Base-by-base conservation (phyloP, 78 protist genomes). In the Dictyostelium firmibasis region DNA sequence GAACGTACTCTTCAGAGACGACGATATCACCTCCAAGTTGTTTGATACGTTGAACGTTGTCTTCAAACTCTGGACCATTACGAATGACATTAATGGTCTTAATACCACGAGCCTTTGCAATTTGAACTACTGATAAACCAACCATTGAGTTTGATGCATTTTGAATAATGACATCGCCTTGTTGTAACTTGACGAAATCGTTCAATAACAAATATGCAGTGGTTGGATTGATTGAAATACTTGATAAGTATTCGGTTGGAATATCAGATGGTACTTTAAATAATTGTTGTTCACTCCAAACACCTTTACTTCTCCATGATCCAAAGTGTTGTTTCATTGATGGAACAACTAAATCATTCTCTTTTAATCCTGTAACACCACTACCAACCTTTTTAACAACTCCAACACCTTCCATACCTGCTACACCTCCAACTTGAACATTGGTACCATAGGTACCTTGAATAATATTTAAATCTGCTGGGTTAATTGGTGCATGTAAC, bases 401-500 rank as follows among this genome's bases (percentile, higher is more conserved):
- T 23, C 98, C 99, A 23, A 96, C 96, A 72, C 97, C 97, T 78
- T 96, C 98, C 27, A 72, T 83, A 25, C 99, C 99, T 29, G 97
- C 99, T 5, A 98, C 95, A 1, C 98, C 97, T 16, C 98, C 98
- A 35, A 97, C 64, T 35, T 86, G 57, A 1, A 98, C 96, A 44
- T 81, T 27, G 23, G 92, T 43, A 6, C 98, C 97, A 81, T 98
- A 98, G 57, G 67, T 70, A 29, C 99, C 99, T 86, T 97, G 85
- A 69, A 97, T 78, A 50, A 74, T 47, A 85, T 98, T 98, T 78
- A 97, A 57, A 84, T 98, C 99, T 6, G 97, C 96, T 41, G 98
- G 98, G 78, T 98, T 97, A 78, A 98, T 81, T 74, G 99, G 98
- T 20, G 99, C 97, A n/a, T 89, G 91, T 29, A 97, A 69, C 96